Percentiles rank a stretch among this genome's conserved stretches.
phyloP scores from a whole-genome alignment of 768 basidiomycete species.

The Suillus brevipes region DNA sequence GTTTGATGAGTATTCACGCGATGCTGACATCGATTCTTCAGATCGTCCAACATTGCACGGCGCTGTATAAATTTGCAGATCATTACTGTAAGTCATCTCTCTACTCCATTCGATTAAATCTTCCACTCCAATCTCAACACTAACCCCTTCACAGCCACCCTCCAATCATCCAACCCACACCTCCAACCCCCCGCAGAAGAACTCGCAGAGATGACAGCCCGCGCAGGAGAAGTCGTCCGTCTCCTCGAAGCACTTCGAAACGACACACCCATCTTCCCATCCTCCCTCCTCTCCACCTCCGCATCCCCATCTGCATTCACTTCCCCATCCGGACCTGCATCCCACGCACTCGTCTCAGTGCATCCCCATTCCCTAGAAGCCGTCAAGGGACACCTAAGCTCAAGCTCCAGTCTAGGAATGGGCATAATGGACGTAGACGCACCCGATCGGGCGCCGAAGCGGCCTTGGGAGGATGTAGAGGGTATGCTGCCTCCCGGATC shows the following conservation, averaged over 20 bases:
- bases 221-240: conserved; percentile 65
- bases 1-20: conserved; percentile 9
- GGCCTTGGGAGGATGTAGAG: conserved; percentile 74
- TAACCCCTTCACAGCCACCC: background rate
- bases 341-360: conserved; percentile 14
- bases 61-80: conserved; percentile 62
- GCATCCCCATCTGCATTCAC: conserved; percentile 2
- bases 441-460: conserved; percentile 65
- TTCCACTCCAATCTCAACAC: background rate
- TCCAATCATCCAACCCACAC: conserved; percentile 47
- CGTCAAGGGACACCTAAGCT: background rate
- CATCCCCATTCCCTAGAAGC: conserved; percentile 7
- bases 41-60: conserved; percentile 61
- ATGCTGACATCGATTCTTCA: conserved; percentile 29
- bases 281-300: conserved; percentile 20
- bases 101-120: background rate
- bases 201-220: conserved; percentile 67
- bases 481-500: conserved; percentile 23
- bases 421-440: conserved; percentile 27
- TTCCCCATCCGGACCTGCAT: conserved; percentile 7
- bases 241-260: conserved; percentile 50
- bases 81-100: conserved; percentile 55
- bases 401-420: conserved; percentile 4
- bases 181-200: conserved; percentile 56
- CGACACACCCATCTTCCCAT: conserved; percentile 12